Evolutionary conservation across 768 basidiomycete species (phyloP).

Genomic region (Xerocomellus dryophilus): DNA sequence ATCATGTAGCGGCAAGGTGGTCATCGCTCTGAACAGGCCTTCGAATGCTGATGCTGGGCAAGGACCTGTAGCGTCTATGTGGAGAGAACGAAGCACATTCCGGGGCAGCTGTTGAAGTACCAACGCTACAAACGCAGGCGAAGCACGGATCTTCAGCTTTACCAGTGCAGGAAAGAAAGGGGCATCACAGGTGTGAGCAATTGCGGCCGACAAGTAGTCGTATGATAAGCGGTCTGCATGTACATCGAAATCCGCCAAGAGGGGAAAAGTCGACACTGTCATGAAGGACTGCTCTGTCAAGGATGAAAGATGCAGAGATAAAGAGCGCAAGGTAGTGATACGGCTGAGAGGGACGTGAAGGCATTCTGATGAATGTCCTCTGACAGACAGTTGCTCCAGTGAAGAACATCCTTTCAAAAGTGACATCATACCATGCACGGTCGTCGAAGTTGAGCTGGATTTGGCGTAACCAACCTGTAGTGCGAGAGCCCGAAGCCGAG

Average conservation of each 20-base stretch:
- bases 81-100: slow-evolving; percentile 35
- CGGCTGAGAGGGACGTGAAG: slow-evolving; percentile 32
- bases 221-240: slow-evolving; percentile 40
- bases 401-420: slow-evolving; percentile 24
- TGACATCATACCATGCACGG: slow-evolving; percentile 19
- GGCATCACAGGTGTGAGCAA: background rate
- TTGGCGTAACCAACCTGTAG: slow-evolving; percentile 31
- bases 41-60: slow-evolving; percentile 33
- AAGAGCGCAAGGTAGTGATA: slow-evolving; percentile 33
- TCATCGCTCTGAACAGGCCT: slow-evolving; percentile 33
- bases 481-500: slow-evolving; percentile 34
- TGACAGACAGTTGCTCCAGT: slow-evolving; percentile 38
- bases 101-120: slow-evolving; percentile 35
- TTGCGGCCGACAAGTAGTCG: slow-evolving; percentile 16
- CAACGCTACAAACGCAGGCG: slow-evolving; percentile 32
- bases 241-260: slow-evolving; percentile 41
- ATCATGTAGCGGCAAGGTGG: slow-evolving; percentile 32
- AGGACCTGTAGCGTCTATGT: slow-evolving; percentile 37
- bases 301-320: slow-evolving; percentile 42
- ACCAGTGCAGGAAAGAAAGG: slow-evolving; percentile 37
- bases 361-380: slow-evolving; percentile 34
- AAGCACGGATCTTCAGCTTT: slow-evolving; percentile 41
- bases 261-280: slow-evolving; percentile 37
- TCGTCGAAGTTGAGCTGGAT: slow-evolving; percentile 26
- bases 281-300: slow-evolving; percentile 37